A percentile compares a stretch with the other conserved stretches of the same genome.
Conservation (phyloP, 2,329 filamentous ascomycete genomes). For the Samsoniella hepiali region DNA sequence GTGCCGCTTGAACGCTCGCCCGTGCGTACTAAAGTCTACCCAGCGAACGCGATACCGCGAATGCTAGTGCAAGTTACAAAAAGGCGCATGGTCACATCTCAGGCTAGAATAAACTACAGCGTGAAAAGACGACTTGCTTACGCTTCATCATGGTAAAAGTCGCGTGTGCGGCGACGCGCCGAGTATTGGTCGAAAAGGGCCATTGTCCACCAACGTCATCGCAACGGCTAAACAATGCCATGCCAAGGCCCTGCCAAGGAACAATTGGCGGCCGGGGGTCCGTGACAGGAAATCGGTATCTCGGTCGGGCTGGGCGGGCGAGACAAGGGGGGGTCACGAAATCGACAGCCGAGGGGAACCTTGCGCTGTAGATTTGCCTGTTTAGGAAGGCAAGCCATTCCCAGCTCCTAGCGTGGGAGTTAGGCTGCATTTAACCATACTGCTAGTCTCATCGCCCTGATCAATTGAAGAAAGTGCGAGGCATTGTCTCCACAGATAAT, state of each 20-base stretch:
- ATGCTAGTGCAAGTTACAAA: background rate
- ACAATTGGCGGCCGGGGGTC: background rate
- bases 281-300: background rate
- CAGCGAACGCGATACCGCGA: background rate
- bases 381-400: constrained; percentile 2
- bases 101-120: background rate
- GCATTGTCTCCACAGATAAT: background rate
- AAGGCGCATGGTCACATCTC: background rate
- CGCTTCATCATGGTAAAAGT: background rate
- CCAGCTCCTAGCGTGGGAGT: background rate
- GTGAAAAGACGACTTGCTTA: background rate
- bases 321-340: background rate
- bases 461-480: background rate
- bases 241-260: background rate
- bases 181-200: background rate
- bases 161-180: background rate
- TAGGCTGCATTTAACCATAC: background rate
- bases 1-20: background rate
- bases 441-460: too few relatives aligned
- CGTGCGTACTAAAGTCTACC: background rate
- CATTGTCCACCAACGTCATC: background rate
- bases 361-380: background rate
- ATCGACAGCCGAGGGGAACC: background rate
- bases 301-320: background rate
- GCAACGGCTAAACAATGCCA: background rate